Conservation (phyloP, 2,329 filamentous ascomycete genomes). For the Hypoxylon sp. region DNA sequence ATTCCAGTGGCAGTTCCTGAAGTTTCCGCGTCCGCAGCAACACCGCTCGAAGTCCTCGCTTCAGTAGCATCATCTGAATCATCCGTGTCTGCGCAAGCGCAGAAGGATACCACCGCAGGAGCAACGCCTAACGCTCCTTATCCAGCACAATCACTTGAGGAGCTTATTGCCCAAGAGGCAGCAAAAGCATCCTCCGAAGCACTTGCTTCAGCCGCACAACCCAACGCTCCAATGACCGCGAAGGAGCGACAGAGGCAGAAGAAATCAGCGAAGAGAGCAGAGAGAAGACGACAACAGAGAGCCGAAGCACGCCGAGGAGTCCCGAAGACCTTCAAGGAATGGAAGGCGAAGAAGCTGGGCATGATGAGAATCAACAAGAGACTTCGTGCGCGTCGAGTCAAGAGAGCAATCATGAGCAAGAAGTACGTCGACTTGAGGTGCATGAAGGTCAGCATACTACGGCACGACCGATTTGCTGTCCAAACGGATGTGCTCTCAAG, state of each 20-base stretch:
- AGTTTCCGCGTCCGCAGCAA: too few species aligned
- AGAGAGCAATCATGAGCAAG: background rate
- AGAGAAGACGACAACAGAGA: background rate
- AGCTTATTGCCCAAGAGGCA: too few species aligned
- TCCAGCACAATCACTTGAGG: background rate
- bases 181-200: background rate
- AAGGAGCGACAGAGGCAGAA: background rate
- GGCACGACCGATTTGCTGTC: too few species aligned
- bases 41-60: too few species aligned
- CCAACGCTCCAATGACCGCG: background rate
- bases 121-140: background rate
- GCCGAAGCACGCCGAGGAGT: background rate
- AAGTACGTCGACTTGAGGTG: background rate
- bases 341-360: slow-evolving; percentile 4
- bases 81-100: background rate
- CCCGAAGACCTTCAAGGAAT: slow-evolving; percentile 4
- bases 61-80: background rate
- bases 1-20: too few species aligned
- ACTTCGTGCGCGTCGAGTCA: background rate
- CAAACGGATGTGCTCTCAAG: too few species aligned
- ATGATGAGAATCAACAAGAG: background rate
- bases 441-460: background rate
- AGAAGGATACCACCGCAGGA: background rate
- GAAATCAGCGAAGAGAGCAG: background rate
- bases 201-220: background rate